phyloP scores from a whole-genome alignment of 2,329 filamentous ascomycete genomes.

The Cladosporium sp. region DNA sequence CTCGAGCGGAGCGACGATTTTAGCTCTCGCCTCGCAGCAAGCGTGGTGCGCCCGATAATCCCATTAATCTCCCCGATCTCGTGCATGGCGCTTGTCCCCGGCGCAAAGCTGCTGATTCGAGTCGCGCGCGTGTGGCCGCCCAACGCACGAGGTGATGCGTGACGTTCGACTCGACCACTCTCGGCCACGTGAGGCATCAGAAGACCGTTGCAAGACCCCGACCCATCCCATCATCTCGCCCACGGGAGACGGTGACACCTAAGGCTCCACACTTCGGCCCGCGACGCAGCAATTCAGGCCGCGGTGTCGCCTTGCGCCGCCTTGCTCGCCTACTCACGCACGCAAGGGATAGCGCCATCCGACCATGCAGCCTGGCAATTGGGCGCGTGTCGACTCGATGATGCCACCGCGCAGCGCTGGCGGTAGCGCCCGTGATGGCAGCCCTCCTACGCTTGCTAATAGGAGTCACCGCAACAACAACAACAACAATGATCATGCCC shows the following conservation, averaged over 20 bases:
- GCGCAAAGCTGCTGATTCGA: background rate
- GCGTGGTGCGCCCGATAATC: background rate
- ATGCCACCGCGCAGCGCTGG: constrained; percentile 2
- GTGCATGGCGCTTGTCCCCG: too few species aligned
- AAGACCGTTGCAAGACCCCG: background rate
- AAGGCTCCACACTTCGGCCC: background rate
- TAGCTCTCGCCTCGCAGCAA: background rate
- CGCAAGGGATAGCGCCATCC: background rate
- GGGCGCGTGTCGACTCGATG: background rate
- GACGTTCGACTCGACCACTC: background rate
- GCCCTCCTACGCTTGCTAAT: background rate
- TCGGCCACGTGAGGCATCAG: background rate
- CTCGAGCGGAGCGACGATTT: background rate
- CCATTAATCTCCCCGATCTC: background rate
- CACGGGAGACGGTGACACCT: background rate
- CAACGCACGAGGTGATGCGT: background rate
- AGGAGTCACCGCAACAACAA: background rate
- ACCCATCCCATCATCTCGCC: background rate
- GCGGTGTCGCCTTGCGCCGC: background rate
- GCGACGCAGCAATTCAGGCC: background rate
- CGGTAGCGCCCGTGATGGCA: background rate
- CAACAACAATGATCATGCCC: background rate
- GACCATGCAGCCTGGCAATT: background rate
- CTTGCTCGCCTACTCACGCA: background rate
- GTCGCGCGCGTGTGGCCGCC: background rate